Percentiles rank a stretch among this genome's conserved stretches.
These are phyloP conservation scores for Oryza coarctata DNA, from an alignment of 176 grass and related monocot genomes.

Conservation along the genomic window DNA sequence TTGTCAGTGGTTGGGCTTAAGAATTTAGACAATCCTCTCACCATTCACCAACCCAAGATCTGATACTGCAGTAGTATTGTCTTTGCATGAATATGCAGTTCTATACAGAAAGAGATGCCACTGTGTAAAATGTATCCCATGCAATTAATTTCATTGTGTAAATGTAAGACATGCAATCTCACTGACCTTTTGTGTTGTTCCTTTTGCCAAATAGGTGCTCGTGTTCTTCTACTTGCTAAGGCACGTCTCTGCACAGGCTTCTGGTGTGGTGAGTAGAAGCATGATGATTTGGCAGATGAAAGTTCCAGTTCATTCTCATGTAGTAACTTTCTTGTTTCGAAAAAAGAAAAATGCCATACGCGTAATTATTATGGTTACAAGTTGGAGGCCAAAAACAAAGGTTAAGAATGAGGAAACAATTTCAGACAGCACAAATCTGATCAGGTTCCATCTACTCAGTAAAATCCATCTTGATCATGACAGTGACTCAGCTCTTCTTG, in stretches of 20 bases:
- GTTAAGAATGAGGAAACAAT: background rate
- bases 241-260: background rate
- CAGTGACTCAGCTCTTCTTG: too few species aligned
- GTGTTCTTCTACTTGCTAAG: background rate
- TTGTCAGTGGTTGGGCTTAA: constrained; percentile 1
- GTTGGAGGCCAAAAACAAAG: too few species aligned
- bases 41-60: background rate
- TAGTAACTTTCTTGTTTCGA: background rate
- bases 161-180: background rate
- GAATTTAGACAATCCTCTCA: background rate
- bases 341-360: background rate
- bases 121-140: background rate
- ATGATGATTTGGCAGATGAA: background rate
- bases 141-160: too few species aligned
- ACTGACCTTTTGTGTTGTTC: background rate
- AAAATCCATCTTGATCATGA: too few species aligned
- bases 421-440: too few species aligned
- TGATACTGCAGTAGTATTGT: background rate
- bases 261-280: background rate
- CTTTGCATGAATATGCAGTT: background rate
- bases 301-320: background rate
- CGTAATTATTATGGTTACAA: too few species aligned
- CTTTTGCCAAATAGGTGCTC: background rate
- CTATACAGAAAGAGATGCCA: too few species aligned
- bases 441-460: too few species aligned